These are phyloP conservation scores for Colletotrichum endophyticum DNA, from an alignment of 2,329 filamentous ascomycete genomes.

Conservation along the genomic window DNA sequence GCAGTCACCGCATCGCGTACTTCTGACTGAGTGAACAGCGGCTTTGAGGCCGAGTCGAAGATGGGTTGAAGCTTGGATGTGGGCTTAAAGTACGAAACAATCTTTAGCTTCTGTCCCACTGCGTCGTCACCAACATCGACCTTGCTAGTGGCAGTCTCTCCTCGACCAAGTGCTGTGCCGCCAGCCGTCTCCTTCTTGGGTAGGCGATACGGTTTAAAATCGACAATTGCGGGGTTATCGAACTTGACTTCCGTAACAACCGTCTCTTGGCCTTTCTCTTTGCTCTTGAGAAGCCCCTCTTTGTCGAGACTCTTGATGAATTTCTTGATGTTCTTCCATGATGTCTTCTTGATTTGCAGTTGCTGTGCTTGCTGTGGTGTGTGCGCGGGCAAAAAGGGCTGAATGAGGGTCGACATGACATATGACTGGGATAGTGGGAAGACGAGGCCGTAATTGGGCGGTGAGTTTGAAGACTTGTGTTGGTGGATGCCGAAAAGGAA, in stretches of 20 bases:
- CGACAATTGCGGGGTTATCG: not conserved
- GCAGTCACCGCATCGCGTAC: not conserved
- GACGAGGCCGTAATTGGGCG: not conserved
- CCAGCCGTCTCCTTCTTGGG: not conserved
- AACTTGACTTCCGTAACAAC: not conserved
- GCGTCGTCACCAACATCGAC: not conserved
- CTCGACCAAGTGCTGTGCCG: not conserved
- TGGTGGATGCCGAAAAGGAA: not conserved
- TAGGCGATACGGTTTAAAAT: not conserved
- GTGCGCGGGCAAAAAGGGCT: not conserved
- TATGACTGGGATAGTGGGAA: not conserved
- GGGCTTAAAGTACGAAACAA: not conserved
- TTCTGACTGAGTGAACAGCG: not conserved
- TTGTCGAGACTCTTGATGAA: not conserved
- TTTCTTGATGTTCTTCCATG: not conserved
- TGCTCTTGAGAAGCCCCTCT: not conserved
- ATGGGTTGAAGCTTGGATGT: not conserved
- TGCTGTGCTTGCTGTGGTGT: not conserved
- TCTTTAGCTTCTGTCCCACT: not conserved
- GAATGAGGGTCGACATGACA: not conserved
- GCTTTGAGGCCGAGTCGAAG: not conserved
- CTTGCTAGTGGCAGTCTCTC: not conserved
- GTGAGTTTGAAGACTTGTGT: not conserved
- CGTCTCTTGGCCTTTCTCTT: not conserved
- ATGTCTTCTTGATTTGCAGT: not conserved